These are phyloP conservation scores for Phytophthora ohioensis DNA, from an alignment of 352 stramenopile species.

Conservation along the genomic window DNA sequence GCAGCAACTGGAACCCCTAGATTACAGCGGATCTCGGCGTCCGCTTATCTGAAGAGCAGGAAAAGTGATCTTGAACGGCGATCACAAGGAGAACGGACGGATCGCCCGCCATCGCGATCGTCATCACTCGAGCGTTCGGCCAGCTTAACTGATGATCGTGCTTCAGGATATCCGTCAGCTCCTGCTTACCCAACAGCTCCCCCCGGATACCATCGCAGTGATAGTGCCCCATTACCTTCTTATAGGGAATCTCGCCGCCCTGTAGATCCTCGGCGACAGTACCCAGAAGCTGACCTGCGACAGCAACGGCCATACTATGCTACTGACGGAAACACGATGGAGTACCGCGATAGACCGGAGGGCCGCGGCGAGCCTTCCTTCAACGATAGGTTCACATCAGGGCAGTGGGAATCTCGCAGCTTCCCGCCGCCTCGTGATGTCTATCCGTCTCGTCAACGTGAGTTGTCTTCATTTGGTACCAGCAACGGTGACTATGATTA, in stretches of 20 bases:
- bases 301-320: conserved; percentile 15
- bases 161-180: conserved; percentile 6
- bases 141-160: conserved; percentile 12
- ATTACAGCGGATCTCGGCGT: conserved; percentile 39
- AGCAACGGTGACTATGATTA: conserved; percentile 30
- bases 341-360: conserved; percentile 22
- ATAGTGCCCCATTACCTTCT: conserved; percentile 31
- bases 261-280: conserved; percentile 20
- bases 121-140: conserved; percentile 34
- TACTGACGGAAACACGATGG: conserved; percentile 14
- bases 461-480: conserved; percentile 11
- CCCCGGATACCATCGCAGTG: conserved; percentile 22
- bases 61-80: conserved; percentile 16
- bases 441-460: conserved; percentile 26
- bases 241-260: conserved; percentile 20
- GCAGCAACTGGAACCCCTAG: background rate
- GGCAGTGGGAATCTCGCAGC: conserved; percentile 24
- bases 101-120: conserved; percentile 15
- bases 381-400: conserved; percentile 5
- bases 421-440: conserved; percentile 22
- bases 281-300: conserved; percentile 20
- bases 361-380: conserved; percentile 11
- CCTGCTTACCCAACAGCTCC: background rate
- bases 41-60: conserved; percentile 36
- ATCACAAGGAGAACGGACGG: background rate